A percentile compares a stretch with the other conserved stretches of the same genome.
These are phyloP conservation scores for Crucihimalaya himalaica DNA, from an alignment of 345 rosid species.

Conservation along the genomic window DNA sequence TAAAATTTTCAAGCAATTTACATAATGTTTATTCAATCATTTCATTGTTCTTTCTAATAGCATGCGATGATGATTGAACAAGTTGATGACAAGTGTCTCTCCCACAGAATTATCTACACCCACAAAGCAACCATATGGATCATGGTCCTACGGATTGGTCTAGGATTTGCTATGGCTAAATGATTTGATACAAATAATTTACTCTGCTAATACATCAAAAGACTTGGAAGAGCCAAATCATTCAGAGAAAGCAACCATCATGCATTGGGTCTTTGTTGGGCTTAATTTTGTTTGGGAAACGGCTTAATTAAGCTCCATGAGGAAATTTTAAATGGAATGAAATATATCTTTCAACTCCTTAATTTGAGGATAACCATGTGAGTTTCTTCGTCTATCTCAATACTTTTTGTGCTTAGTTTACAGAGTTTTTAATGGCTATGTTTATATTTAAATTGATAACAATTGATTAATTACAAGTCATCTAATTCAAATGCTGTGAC, in stretches of 20 bases:
- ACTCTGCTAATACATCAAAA: constrained; percentile 3
- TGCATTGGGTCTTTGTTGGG: constrained; percentile 25
- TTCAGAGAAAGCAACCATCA: not conserved
- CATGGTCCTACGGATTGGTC: not conserved
- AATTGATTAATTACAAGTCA: not conserved
- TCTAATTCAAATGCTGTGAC: not conserved
- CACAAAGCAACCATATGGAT: constrained; percentile 11
- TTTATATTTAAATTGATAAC: not conserved
- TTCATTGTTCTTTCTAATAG: not conserved
- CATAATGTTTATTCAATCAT: constrained; percentile 20
- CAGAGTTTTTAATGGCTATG: not conserved
- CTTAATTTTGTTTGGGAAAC: not conserved
- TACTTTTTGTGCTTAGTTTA: not conserved
- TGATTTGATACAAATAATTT: not conserved
- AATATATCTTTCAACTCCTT: not conserved
- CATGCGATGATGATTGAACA: constrained; percentile 7
- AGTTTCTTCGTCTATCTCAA: constrained; percentile 3
- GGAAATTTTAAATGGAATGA: not conserved
- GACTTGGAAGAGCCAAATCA: not conserved
- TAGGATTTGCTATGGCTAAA: not conserved
- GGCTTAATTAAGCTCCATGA: not conserved
- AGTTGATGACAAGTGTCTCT: constrained; percentile 25
- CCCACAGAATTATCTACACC: not conserved
- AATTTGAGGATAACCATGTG: constrained; percentile 22
- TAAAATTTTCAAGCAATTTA: not conserved